phyloP scores from a whole-genome alignment of 2,329 filamentous ascomycete genomes.

The Calonectria multiphialidica region DNA sequence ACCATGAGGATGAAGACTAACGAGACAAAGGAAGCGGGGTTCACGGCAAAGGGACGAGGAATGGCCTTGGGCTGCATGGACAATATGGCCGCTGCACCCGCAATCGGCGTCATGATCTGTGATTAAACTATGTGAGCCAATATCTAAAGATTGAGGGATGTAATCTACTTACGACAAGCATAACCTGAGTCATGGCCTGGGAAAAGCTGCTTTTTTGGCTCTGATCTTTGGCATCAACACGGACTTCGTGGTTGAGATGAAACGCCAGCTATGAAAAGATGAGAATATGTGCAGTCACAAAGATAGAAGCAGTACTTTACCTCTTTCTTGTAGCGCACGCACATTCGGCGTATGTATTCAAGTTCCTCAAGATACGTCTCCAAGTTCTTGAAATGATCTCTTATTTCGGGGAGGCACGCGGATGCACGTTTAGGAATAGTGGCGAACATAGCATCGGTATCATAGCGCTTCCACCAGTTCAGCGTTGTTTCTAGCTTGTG shows the following conservation, averaged over 20 bases:
- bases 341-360: not conserved
- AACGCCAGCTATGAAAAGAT: not conserved
- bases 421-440: not conserved
- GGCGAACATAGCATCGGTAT: not conserved
- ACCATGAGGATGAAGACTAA: too few relatives aligned
- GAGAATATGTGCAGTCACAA: too few relatives aligned
- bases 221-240: not conserved
- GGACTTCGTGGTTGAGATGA: not conserved
- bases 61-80: not conserved
- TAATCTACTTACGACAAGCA: not conserved
- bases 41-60: not conserved
- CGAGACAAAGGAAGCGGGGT: too few relatives aligned
- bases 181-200: not conserved
- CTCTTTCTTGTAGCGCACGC: not conserved
- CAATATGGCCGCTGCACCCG: not conserved
- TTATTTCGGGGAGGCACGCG: too few relatives aligned
- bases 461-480: not conserved
- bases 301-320: not conserved
- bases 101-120: not conserved
- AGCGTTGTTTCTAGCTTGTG: not conserved
- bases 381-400: not conserved
- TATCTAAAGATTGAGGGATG: fast-evolving
- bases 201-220: not conserved
- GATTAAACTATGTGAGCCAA: not conserved
- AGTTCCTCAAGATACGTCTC: not conserved